Base-by-base conservation (phyloP, 139 green algal species). In the Tetradesmus lagerheimii region DNA sequence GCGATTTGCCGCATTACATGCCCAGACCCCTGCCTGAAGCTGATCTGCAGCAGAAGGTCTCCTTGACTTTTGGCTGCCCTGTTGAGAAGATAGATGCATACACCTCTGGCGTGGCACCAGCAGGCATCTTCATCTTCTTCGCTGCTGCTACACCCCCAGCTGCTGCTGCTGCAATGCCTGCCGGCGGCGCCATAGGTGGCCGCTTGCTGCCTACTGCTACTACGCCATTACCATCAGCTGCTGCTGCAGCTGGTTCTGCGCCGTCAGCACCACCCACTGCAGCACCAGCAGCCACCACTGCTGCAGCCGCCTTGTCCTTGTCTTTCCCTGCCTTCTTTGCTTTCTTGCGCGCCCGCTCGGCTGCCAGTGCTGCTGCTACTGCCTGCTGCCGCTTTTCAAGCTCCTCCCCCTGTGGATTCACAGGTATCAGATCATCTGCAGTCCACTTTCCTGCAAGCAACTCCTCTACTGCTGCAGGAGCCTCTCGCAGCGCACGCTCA, bases 401-500 rank as follows among this genome's bases (percentile, higher is more conserved):
- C 79, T 94, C 90, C 62, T 95, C 92, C 12, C 88, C 91, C 75
- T 86, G 86, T 1, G 94, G 93, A 87, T 98, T 97, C 53, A 98
- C 35, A 4, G 90, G 92, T 23, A 97, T 83, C 20, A 93, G 74
- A 41, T 97, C 92, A 0, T 87, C 82, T 11, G 91, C 39, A 11
- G 79, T n/a, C 87, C 85, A 92, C 78, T 91, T 90, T 16, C 86
- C 91, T 0, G 93, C 66, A 4, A 86, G 38, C 53, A 88, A n/a
- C 83, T 86, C 53, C 83, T 80, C 86, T 74, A 96, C 95, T 39
- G 93, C 94, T 2, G 80, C 83, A 0, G 92, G 93, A 31, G 95
- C 93, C 92, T 98, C 94, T 76, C 96, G 97, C 0, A 98, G 18
- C 20, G 96, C 96, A n/a, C 92, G 92, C 88, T 99, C 96, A 81